A percentile compares a stretch with the other conserved stretches of the same genome.
Conservation (phyloP, 2,329 filamentous ascomycete genomes). For the Penicillium digitatum region DNA sequence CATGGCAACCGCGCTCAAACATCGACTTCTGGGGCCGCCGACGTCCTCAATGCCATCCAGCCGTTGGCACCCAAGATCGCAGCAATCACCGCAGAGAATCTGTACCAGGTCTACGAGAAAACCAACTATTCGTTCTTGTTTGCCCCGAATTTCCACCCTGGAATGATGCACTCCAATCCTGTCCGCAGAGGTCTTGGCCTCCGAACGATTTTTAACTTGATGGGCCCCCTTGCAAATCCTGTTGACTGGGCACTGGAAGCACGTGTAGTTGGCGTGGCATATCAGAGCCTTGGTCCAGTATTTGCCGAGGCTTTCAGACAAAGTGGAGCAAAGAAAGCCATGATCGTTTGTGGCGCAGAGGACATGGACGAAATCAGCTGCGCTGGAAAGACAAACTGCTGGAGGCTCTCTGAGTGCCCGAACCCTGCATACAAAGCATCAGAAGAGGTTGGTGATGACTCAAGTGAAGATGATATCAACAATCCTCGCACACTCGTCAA, state of each 20-base stretch:
- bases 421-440: constrained; percentile 43
- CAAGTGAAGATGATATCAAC: constrained; percentile 39
- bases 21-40: constrained; percentile 90
- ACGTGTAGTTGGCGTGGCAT: constrained; percentile 86
- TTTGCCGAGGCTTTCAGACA: constrained; percentile 81
- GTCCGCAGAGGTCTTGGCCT: constrained; percentile 86
- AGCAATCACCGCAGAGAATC: constrained; percentile 67
- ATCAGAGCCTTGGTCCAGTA: constrained; percentile 78
- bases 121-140: constrained; percentile 95
- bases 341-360: constrained; percentile 90
- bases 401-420: constrained; percentile 62
- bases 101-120: constrained; percentile 67
- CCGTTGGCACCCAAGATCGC: constrained; percentile 70
- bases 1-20: constrained; percentile 95
- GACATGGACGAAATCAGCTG: constrained; percentile 95
- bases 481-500: constrained; percentile 47
- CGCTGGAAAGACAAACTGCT: constrained; percentile 82
- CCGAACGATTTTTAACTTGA: constrained; percentile 95
- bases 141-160: constrained; percentile 92
- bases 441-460: constrained; percentile 44
- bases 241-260: constrained; percentile 81
- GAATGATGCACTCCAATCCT: constrained; percentile 82
- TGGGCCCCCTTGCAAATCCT: constrained; percentile 89
- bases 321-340: constrained; percentile 72
- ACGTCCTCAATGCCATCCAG: constrained; percentile 73